Evolutionary conservation across 2,329 filamentous ascomycete species (phyloP), one percentile per base, ranked within the genome.

Genomic region (Ramularia endophylla): DNA sequence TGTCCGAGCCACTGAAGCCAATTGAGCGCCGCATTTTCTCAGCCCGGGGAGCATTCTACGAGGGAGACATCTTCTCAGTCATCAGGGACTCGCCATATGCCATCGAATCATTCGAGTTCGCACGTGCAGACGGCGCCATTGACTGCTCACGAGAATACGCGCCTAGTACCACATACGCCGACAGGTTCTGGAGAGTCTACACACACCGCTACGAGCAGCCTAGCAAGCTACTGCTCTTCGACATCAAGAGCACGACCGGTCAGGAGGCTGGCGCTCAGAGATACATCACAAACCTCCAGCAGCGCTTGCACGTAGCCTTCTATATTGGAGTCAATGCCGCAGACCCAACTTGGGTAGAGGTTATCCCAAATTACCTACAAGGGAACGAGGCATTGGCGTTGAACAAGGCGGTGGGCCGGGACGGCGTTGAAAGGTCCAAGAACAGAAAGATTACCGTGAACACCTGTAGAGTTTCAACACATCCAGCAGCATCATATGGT

Each of bases 361-460:
- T 37, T 5, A 37, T 37, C 13, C 35, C 35, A 12, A 37, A 37
- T 9, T 37, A 37, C 35, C 12, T 22, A 11, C 20, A 37, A 27
- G 35, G 5, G 9, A 25, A 27, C 6, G 6, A 22, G 18, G 35
- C 35, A 6, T 19, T 37, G 9, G 18, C 5, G 5, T 9, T 9
- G 16, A 16, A 12, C 9, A 19, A 25, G 11, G 12, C 17, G 8
- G 5, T 11, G 15, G 8, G 27, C 35, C 9, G 5, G 22, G 17
- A 16, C 15, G 17, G 27, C 11, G 9, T 8, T 7, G 35, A n/a
- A 13, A 11, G 18, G 8, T 16, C 6, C 22, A 6, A 25, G 22
- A 11, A 25, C 11, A 11, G 7, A 12, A 20, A 27, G 11, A 19
- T 19, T 18, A 8, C 25, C 8, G 15, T 31, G 5, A 31, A 31